These are phyloP conservation scores for Stromatinia cepivora DNA, from an alignment of 2,329 filamentous ascomycete species.

Conservation along the genomic window DNA sequence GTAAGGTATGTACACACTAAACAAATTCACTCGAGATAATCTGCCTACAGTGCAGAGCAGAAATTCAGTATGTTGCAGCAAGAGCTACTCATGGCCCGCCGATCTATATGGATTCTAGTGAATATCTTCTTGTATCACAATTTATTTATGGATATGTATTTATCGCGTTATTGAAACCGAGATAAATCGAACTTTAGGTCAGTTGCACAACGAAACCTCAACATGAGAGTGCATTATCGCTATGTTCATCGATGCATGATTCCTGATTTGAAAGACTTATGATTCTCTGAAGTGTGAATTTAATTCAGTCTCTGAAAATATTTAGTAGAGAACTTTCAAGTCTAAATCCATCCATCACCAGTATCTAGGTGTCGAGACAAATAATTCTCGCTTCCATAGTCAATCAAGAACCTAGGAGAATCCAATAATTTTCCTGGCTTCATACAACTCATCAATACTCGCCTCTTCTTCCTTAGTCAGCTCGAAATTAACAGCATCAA, in stretches of 20 bases:
- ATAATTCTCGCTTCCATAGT: neutral
- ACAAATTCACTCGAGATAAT: neutral
- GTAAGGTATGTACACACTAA: neutral
- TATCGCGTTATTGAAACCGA: neutral
- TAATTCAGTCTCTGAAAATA: too few relatives aligned
- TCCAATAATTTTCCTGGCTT: neutral
- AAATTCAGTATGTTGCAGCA: neutral
- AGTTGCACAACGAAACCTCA: neutral
- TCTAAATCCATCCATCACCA: neutral
- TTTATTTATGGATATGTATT: constrained; percentile 22
- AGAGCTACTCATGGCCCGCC: neutral
- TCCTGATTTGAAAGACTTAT: neutral
- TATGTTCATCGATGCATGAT: neutral
- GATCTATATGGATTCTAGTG: neutral
- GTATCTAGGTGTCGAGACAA: neutral
- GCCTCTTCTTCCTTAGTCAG: constrained; percentile 54
- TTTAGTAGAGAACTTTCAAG: neutral
- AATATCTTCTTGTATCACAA: neutral
- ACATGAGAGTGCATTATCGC: too few relatives aligned
- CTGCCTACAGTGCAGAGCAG: neutral
- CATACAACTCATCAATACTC: constrained; percentile 56
- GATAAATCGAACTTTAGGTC: neutral
- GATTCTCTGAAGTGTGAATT: too few relatives aligned
- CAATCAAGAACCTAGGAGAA: neutral
- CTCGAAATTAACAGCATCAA: constrained; percentile 45